phyloP scores from a whole-genome alignment of 2,329 filamentous ascomycete genomes.

The Penicillium rolfsii region DNA sequence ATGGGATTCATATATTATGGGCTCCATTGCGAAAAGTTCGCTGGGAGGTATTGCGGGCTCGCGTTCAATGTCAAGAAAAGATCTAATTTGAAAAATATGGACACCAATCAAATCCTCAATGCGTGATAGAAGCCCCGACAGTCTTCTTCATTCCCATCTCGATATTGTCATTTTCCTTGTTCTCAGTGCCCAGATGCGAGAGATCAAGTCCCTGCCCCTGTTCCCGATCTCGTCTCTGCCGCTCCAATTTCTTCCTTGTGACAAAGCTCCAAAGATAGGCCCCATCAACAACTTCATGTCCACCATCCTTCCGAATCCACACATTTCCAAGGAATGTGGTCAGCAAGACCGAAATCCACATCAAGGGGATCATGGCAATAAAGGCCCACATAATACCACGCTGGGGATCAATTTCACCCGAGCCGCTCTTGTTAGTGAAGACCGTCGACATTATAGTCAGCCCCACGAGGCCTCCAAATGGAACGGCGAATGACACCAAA shows the following conservation, averaged over 20 bases:
- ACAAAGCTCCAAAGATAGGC: constrained; percentile 39
- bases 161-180: not conserved
- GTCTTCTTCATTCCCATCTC: not conserved
- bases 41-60: not conserved
- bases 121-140: not conserved
- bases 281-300: constrained; percentile 36
- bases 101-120: not conserved
- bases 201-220: not conserved
- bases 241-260: constrained; percentile 16
- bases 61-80: not conserved
- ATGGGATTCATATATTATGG: not conserved
- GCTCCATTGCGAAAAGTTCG: not conserved
- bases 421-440: constrained; percentile 62
- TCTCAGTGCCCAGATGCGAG: not conserved
- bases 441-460: constrained; percentile 70
- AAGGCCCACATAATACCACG: constrained; percentile 69
- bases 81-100: not conserved
- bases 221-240: constrained; percentile 6
- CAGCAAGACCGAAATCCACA: constrained; percentile 54
- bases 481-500: constrained; percentile 61
- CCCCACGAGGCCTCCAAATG: constrained; percentile 67
- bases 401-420: constrained; percentile 43
- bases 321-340: constrained; percentile 56
- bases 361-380: constrained; percentile 63
- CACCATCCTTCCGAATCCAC: constrained; percentile 45